phyloP scores from a whole-genome alignment of 208 protist species.

The Trypanosoma mega region DNA sequence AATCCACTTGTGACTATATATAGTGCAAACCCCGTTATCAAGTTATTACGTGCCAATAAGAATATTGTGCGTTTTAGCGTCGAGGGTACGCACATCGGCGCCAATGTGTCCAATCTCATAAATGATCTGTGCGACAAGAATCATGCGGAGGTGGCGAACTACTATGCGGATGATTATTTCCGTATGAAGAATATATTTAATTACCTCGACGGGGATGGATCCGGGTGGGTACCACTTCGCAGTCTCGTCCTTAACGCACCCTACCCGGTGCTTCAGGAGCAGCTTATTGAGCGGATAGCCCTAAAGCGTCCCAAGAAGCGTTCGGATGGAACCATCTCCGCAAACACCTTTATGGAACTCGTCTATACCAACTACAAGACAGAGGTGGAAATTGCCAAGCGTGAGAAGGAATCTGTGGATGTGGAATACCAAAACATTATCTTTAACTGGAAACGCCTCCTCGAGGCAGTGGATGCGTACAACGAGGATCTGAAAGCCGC shows the following conservation, averaged over 20 bases:
- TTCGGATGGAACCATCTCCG: constrained; percentile 62
- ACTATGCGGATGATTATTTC: constrained; percentile 84
- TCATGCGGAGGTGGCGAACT: constrained; percentile 49
- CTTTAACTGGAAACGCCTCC: constrained; percentile 80
- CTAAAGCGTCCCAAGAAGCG: constrained; percentile 57
- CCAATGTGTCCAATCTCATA: constrained; percentile 71
- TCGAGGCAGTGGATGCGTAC: constrained; percentile 54
- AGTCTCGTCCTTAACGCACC: constrained; percentile 69
- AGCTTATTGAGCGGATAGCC: constrained; percentile 80
- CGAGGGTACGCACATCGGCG: constrained; percentile 67
- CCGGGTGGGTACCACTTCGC: constrained; percentile 74
- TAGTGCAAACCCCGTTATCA: constrained; percentile 64
- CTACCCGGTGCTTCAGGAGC: constrained; percentile 78
- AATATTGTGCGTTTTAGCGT: constrained; percentile 74
- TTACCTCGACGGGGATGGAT: constrained; percentile 72
- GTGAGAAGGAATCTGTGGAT: constrained; percentile 37
- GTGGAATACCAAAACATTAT: constrained; percentile 66
- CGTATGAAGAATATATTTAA: constrained; percentile 82
- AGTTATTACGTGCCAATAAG: constrained; percentile 60
- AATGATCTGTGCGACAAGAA: constrained; percentile 52
- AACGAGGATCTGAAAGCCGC: constrained; percentile 20
- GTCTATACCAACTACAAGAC: constrained; percentile 90
- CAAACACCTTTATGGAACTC: constrained; percentile 81
- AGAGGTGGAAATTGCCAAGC: constrained; percentile 58
- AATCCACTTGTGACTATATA: constrained; percentile 79